These are phyloP conservation scores for Ilex aquifolium DNA, from an alignment of 257 asterid species.

Conservation along the genomic window DNA sequence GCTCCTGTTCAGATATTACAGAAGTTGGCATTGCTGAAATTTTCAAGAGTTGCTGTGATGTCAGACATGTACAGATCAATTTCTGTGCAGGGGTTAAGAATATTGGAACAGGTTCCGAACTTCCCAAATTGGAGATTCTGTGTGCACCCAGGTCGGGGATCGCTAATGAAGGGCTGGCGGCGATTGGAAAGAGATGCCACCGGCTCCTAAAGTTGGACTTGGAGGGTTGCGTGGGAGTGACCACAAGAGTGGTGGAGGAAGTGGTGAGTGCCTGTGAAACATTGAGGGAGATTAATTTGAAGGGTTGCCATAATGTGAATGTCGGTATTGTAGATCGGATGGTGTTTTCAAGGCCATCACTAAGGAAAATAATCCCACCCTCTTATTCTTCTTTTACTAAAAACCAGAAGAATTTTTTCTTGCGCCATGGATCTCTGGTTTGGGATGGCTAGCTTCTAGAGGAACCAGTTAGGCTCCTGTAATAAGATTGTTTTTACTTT, in stretches of 20 bases:
- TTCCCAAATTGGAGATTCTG: constrained; percentile 16
- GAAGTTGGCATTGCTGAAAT: constrained; percentile 8
- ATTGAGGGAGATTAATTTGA: constrained; percentile 18
- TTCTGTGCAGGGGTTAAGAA: background rate
- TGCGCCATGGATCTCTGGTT: constrained; percentile 14
- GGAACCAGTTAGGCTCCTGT: too few relatives aligned
- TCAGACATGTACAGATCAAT: constrained; percentile 10
- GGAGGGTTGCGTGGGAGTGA: constrained; percentile 11
- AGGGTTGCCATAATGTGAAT: constrained; percentile 4
- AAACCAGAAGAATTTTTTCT: constrained; percentile 11
- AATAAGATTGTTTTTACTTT: too few relatives aligned
- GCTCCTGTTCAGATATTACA: constrained; percentile 2
- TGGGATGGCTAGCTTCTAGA: too few relatives aligned
- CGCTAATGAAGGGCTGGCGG: constrained; percentile 11
- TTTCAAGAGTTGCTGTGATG: constrained; percentile 11
- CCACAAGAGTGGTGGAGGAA: constrained; percentile 9
- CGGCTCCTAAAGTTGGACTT: constrained; percentile 4
- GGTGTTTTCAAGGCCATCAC: constrained; percentile 14
- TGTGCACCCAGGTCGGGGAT: constrained; percentile 11
- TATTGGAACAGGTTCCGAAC: constrained; percentile 6
- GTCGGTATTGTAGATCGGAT: constrained; percentile 7
- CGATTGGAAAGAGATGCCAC: constrained; percentile 15
- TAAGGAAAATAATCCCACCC: constrained; percentile 19
- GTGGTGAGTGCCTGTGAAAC: constrained; percentile 4
- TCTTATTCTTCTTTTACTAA: constrained; percentile 4